Evolutionary conservation across 495 filamentous ascomycete species (phyloP).

Genomic region (Oidiodendron maius): DNA sequence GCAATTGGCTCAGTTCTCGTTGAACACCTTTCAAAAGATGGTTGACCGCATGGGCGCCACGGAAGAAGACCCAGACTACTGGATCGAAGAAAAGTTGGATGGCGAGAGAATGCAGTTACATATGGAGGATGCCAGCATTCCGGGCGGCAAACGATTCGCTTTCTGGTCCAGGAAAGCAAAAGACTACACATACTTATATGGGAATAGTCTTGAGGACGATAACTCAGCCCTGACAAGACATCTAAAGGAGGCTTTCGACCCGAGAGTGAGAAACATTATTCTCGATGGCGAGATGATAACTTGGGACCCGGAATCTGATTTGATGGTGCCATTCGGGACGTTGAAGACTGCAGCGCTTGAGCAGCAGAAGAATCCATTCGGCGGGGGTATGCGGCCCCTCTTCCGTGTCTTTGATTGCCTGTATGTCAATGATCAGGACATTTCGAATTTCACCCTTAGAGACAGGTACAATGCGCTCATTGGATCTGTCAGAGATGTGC

Average conservation of each 20-base stretch:
- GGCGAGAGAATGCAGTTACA: slow-evolving; percentile 97
- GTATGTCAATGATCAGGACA: slow-evolving; percentile 70
- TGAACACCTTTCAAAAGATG: slow-evolving; percentile 75
- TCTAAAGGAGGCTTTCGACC: slow-evolving; percentile 69
- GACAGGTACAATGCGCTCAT: slow-evolving; percentile 76
- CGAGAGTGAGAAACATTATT: slow-evolving; percentile 75
- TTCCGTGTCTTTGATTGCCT: slow-evolving; percentile 86
- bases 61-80: slow-evolving; percentile 71
- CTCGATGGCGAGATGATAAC: slow-evolving; percentile 98
- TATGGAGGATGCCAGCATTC: slow-evolving; percentile 66
- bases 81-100: slow-evolving; percentile 98
- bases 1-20: slow-evolving; percentile 93
- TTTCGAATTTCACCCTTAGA: slow-evolving; percentile 77
- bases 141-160: slow-evolving; percentile 67
- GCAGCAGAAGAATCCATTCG: slow-evolving; percentile 71
- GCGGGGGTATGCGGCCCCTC: slow-evolving; percentile 68
- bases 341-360: slow-evolving; percentile 87
- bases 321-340: slow-evolving; percentile 83
- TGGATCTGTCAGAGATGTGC: slow-evolving; percentile 55
- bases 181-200: slow-evolving; percentile 94
- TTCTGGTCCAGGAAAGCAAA: slow-evolving; percentile 98
- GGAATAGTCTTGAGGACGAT: slow-evolving; percentile 66
- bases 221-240: slow-evolving; percentile 76
- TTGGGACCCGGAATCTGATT: slow-evolving; percentile 86
- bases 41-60: slow-evolving; percentile 63